Evolutionary conservation across 768 basidiomycete species (phyloP).

Genomic region (Mrakia gelida): DNA sequence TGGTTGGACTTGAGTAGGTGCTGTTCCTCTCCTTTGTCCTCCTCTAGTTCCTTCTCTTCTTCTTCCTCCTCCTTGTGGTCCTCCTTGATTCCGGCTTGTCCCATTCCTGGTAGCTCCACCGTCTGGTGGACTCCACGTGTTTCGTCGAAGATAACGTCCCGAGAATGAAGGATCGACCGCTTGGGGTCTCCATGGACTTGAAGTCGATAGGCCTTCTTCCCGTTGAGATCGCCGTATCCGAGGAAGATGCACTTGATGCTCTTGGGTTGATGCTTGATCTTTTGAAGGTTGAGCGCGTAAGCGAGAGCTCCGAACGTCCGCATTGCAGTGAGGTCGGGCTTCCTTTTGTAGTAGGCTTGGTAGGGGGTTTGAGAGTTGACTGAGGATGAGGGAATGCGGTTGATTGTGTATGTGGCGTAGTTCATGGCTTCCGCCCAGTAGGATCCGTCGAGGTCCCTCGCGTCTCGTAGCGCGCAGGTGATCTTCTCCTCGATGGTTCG

Average conservation of each 20-base stretch:
- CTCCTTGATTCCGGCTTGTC: neutral
- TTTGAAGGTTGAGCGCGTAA: neutral
- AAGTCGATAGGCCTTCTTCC: slow-evolving; percentile 13
- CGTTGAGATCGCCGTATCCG: neutral
- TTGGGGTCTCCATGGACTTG: neutral
- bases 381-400: neutral
- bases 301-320: neutral
- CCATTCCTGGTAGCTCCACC: neutral
- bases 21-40: slow-evolving; percentile 33
- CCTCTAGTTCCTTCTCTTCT: neutral
- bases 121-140: neutral
- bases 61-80: neutral
- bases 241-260: neutral
- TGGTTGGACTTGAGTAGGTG: neutral
- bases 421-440: slow-evolving; percentile 19
- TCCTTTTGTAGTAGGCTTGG: neutral
- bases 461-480: neutral
- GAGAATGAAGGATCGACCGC: neutral
- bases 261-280: slow-evolving; percentile 12
- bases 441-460: neutral
- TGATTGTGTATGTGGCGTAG: too few species aligned
- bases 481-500: slow-evolving; percentile 6
- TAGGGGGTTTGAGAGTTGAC: neutral
- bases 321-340: neutral
- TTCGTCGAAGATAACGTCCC: neutral